These are phyloP conservation scores for Annulohypoxylon stygium DNA, from an alignment of 495 filamentous ascomycete genomes.

Conservation along the genomic window DNA sequence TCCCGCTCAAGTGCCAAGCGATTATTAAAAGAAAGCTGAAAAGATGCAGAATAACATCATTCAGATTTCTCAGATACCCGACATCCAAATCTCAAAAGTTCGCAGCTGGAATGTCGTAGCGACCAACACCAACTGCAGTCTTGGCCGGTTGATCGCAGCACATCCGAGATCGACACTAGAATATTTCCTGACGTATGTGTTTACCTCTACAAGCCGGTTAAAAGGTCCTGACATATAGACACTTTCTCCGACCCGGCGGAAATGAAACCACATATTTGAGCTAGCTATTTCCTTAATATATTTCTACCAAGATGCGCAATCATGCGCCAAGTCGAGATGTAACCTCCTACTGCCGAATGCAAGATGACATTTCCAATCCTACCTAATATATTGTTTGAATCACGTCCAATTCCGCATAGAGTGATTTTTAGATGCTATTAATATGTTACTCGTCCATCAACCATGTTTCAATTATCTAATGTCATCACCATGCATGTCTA, in stretches of 20 bases:
- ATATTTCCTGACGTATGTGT: background rate
- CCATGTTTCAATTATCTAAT: constrained; percentile 3
- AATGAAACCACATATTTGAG: constrained; percentile 16
- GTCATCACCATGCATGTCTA: background rate
- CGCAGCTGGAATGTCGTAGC: constrained; percentile 8
- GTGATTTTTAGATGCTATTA: background rate
- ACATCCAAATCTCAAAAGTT: background rate
- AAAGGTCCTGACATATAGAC: background rate
- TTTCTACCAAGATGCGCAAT: constrained; percentile 4
- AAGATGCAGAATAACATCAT: background rate
- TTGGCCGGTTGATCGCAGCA: constrained; percentile 16
- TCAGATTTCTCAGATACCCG: constrained; percentile 1
- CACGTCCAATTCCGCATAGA: background rate
- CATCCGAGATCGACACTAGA: background rate
- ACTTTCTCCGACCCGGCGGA: background rate
- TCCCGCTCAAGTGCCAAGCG: background rate
- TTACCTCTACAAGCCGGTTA: constrained; percentile 14
- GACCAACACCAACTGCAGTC: background rate
- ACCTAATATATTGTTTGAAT: background rate
- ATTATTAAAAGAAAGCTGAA: background rate
- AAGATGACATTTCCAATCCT: background rate
- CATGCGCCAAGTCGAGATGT: background rate
- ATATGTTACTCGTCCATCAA: background rate
- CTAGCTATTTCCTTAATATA: constrained; percentile 2
- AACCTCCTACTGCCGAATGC: constrained; percentile 8